These are phyloP conservation scores for Penicillium janthinellum DNA, from an alignment of 2,329 filamentous ascomycete species.

Conservation along the genomic window DNA sequence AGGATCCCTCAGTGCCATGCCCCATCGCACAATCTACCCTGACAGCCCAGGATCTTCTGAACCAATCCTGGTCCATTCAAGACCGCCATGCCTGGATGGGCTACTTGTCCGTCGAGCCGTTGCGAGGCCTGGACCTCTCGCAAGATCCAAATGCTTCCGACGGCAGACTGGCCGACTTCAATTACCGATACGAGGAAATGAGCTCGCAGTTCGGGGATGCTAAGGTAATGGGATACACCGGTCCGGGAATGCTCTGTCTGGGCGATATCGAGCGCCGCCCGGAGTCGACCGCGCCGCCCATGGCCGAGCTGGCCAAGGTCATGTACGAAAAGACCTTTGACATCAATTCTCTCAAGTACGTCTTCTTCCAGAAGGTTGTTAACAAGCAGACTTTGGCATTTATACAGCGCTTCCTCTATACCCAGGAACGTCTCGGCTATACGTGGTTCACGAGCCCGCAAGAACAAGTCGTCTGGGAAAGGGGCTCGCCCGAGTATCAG, in stretches of 20 bases:
- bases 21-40: background rate
- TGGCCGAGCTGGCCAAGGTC: background rate
- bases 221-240: background rate
- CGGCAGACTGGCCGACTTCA: background rate
- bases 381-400: background rate
- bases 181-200: background rate
- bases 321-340: background rate
- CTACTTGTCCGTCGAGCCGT: background rate
- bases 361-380: background rate
- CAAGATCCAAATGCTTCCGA: background rate
- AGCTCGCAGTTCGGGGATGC: background rate
- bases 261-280: background rate
- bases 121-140: background rate
- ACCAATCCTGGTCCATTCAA: background rate
- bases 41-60: background rate
- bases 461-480: background rate
- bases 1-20: background rate
- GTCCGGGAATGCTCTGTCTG: background rate
- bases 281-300: background rate
- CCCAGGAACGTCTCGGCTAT: background rate
- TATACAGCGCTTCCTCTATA: background rate
- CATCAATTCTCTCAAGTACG: background rate
- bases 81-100: background rate
- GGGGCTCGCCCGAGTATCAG: background rate
- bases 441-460: background rate